Conservation (phyloP, 768 basidiomycete genomes). For the Goffeauzyma gilvescens region DNA sequence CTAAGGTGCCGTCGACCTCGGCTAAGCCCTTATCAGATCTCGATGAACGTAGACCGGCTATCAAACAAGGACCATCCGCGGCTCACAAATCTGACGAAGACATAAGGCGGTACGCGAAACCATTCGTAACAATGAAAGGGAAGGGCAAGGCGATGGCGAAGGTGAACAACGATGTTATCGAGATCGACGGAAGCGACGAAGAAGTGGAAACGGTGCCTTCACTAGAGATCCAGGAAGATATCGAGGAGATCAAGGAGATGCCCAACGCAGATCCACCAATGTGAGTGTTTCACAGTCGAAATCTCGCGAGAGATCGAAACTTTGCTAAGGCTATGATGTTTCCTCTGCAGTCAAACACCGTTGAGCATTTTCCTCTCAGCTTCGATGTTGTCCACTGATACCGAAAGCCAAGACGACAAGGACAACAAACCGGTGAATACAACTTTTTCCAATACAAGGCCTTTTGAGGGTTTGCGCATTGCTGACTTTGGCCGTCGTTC, state of each 20-base stretch:
- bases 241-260: background rate
- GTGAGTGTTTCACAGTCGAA: background rate
- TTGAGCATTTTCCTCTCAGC: conserved; percentile 55
- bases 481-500: no score
- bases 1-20: conserved; percentile 21
- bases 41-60: background rate
- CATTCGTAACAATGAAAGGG: background rate
- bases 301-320: no score
- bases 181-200: conserved; percentile 22
- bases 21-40: no score
- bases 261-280: background rate
- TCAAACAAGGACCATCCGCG: conserved; percentile 1
- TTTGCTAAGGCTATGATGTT: background rate
- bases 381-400: conserved; percentile 65
- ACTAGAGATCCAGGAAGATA: background rate
- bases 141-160: conserved; percentile 5
- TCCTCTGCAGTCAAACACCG: conserved; percentile 41
- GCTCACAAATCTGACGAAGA: conserved; percentile 9
- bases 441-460: background rate
- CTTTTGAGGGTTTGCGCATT: background rate
- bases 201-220: conserved; percentile 9
- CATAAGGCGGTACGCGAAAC: conserved; percentile 8
- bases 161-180: conserved; percentile 13
- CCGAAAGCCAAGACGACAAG: conserved; percentile 42
- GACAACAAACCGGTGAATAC: conserved; percentile 36